phyloP scores from a whole-genome alignment of 768 basidiomycete species.

The Tricholoma hemisulphureum region DNA sequence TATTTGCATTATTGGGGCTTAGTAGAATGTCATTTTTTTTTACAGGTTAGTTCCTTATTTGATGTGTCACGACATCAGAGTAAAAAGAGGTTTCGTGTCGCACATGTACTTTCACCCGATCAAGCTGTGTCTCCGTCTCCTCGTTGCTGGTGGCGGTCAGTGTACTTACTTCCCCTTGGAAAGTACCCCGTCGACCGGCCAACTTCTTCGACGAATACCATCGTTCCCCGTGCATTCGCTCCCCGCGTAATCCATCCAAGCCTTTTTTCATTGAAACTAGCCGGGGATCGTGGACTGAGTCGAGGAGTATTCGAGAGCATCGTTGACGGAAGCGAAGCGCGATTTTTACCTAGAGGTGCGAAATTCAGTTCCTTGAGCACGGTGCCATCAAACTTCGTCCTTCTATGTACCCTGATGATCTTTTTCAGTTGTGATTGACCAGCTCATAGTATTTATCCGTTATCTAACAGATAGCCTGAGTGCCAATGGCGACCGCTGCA shows the following conservation, averaged over 20 bases:
- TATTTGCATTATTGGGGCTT: slow-evolving; percentile 5
- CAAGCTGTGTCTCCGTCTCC: slow-evolving; percentile 7
- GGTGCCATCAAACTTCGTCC: slow-evolving; percentile 5
- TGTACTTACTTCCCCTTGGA: slow-evolving; percentile 1
- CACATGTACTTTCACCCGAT: slow-evolving; percentile 6
- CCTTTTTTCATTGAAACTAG: background rate
- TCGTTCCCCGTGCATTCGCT: slow-evolving; percentile 3
- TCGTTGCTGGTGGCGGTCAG: slow-evolving; percentile 9
- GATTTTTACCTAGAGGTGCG: slow-evolving; percentile 10
- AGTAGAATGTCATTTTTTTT: no score
- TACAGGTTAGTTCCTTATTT: no score
- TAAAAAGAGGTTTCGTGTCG: slow-evolving; percentile 2
- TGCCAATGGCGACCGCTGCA: slow-evolving; percentile 47
- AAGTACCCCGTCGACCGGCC: slow-evolving; percentile 6
- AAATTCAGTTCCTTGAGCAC: background rate
- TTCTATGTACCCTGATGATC: slow-evolving; percentile 5
- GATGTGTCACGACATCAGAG: slow-evolving; percentile 15
- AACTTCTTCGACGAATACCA: background rate
- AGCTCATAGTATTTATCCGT: no score
- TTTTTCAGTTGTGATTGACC: no score
- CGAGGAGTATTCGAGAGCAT: background rate
- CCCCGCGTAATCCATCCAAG: background rate
- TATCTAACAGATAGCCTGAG: slow-evolving; percentile 2
- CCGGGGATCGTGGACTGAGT: background rate
- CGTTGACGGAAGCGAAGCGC: slow-evolving; percentile 2